Evolutionary conservation across 805 yeast species (phyloP), one percentile per base, ranked within the genome.

Genomic region (Candida sanyiensis): DNA sequence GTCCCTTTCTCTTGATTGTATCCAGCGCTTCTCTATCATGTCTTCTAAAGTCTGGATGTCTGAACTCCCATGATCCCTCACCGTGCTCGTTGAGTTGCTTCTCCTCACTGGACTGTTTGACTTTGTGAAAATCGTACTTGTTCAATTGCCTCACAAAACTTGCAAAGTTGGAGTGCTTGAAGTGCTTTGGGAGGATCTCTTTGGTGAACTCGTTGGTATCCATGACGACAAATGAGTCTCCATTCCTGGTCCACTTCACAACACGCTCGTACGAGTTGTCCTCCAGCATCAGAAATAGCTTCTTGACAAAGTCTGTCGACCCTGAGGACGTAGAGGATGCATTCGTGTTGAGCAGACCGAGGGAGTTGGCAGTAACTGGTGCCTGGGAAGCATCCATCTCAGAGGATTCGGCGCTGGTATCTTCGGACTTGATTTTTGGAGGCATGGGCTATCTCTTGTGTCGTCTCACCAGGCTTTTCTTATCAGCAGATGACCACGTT

Each of bases 101-200:
- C 44, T 76, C 83, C 49, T 79, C 88, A 42, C 69, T 74, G 28
- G 83, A 67, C 33, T 77, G 69, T 57, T 90, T 85, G 32, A 93
- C 95, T 64, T 93, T 93, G 68, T 93, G 98, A 67, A 93, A 93
- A 62, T 90, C 98, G 57, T 93, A 93, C 62, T 93, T 93, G 70
- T 93, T 93, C 52, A 93, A 69, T 59, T 93, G 98, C 33, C 98
- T 75, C 16, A 90, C 97, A 65, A 90, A 90, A 50, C 89, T 77
- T 26, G 97, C 90, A 64, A 90, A 93, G 64, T 93, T 93, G 42
- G 87, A 77, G 62, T 93, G 98, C 54, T 89, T 90, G 68, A 93
- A 93, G 62, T 90, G 96, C 37, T 80, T 76, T 12, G 97, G 97
- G 35, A 93, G 71, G 11, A 93, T 83, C 37, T 81, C 83, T 47